phyloP scores from a whole-genome alignment of 768 basidiomycete genomes.

The Hortiboletus campestris region DNA sequence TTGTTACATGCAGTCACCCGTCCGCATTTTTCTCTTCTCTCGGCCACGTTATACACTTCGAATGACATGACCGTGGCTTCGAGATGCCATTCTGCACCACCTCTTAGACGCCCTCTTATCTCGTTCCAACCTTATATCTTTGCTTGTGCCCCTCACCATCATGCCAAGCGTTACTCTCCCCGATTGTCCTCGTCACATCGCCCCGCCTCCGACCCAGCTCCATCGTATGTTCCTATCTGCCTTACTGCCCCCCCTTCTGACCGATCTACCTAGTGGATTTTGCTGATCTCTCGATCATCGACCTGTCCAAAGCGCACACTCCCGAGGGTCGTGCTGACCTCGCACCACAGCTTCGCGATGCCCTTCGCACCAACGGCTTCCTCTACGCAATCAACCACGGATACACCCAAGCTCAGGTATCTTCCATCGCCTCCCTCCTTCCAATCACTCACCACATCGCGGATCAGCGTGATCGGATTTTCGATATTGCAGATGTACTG shows the following conservation, averaged over 20 bases:
- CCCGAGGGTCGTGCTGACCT: slow-evolving; percentile 41
- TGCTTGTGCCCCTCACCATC: neutral
- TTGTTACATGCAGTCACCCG: too few species aligned
- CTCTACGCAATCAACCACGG: slow-evolving; percentile 40
- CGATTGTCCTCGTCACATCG: slow-evolving; percentile 34
- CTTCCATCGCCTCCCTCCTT: neutral
- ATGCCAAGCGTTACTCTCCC: slow-evolving; percentile 35
- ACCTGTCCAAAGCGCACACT: slow-evolving; percentile 43
- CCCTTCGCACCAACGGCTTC: slow-evolving; percentile 44
- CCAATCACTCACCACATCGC: slow-evolving; percentile 12
- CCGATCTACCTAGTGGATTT: slow-evolving; percentile 41
- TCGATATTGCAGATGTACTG: slow-evolving; percentile 47
- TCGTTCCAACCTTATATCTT: too few species aligned
- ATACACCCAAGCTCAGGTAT: slow-evolving; percentile 38
- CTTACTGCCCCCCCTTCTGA: neutral
- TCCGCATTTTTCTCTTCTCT: neutral
- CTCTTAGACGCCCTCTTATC: neutral
- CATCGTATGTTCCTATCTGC: slow-evolving; percentile 27
- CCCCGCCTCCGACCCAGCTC: slow-evolving; percentile 32
- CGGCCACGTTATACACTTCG: neutral
- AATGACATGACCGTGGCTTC: neutral
- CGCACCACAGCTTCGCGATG: slow-evolving; percentile 42
- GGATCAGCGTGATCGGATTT: slow-evolving; percentile 43
- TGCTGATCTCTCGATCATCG: slow-evolving; percentile 53
- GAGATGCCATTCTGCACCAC: neutral